Conservation (phyloP, 345 rosid genomes). For the Bruguiera gymnorhiza region DNA sequence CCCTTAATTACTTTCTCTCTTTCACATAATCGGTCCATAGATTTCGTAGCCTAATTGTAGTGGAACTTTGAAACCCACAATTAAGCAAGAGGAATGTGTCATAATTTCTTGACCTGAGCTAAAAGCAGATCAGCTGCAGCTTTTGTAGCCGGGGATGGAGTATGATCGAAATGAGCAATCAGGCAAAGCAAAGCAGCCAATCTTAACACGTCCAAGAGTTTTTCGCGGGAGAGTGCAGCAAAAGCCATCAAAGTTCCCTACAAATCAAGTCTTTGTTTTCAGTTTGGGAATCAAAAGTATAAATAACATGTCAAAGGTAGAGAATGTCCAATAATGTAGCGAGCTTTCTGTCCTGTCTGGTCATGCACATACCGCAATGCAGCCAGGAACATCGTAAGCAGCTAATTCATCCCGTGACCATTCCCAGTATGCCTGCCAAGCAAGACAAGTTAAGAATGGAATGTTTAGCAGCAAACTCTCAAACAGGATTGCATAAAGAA, state of each 20-base stretch:
- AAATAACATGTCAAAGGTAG: not conserved
- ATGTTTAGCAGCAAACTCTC: not conserved
- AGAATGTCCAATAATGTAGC: constrained; percentile 11
- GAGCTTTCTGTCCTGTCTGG: constrained; percentile 35
- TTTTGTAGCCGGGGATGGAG: constrained; percentile 23
- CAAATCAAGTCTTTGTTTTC: not conserved
- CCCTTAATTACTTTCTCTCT: no score
- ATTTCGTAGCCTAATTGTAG: not conserved
- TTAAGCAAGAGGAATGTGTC: not conserved
- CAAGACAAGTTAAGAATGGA: not conserved
- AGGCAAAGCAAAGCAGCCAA: constrained; percentile 39
- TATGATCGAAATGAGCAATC: constrained; percentile 30
- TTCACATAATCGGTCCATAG: no score
- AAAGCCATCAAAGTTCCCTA: constrained; percentile 40
- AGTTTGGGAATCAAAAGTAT: not conserved
- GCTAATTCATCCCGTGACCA: constrained; percentile 46
- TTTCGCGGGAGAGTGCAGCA: constrained; percentile 31
- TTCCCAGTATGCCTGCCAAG: constrained; percentile 38
- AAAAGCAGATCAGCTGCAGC: constrained; percentile 32
- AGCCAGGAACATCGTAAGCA: constrained; percentile 29
- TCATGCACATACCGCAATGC: constrained; percentile 21
- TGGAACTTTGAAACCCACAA: not conserved
- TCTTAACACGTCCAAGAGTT: constrained; percentile 21
- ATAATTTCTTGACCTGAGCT: constrained; percentile 11
- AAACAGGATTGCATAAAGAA: not conserved